Conservation (phyloP, 768 basidiomycete species). For the Russula sp. region DNA sequence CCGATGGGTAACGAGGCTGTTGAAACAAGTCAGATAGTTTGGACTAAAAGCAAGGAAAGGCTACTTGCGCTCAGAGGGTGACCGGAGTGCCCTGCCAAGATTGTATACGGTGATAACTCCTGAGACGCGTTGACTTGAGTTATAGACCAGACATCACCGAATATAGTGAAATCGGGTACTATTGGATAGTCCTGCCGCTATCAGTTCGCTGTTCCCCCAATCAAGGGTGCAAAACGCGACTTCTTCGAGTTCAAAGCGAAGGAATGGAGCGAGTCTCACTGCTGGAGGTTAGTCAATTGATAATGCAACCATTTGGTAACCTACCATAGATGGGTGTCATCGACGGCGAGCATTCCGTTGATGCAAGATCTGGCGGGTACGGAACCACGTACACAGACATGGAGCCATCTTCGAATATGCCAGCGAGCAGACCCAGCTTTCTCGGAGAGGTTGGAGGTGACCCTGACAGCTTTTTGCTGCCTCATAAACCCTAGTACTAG, state of each 20-base stretch:
- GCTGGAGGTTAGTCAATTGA: slow-evolving; percentile 7
- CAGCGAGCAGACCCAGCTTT: slow-evolving; percentile 82
- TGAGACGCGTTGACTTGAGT: slow-evolving; percentile 33
- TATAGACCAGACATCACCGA: background rate
- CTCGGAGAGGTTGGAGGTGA: slow-evolving; percentile 35
- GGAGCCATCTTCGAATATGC: slow-evolving; percentile 85
- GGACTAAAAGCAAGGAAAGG: background rate
- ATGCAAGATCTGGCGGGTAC: slow-evolving; percentile 57
- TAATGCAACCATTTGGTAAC: background rate
- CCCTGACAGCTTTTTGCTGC: slow-evolving; percentile 9
- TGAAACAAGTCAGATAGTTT: background rate
- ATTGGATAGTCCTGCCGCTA: slow-evolving; percentile 83
- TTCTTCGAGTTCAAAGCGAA: slow-evolving; percentile 74
- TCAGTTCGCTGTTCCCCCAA: slow-evolving; percentile 81
- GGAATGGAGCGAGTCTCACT: slow-evolving; percentile 64
- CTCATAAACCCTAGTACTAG: background rate
- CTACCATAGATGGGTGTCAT: slow-evolving; percentile 24
- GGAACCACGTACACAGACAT: slow-evolving; percentile 77
- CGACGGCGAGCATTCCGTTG: background rate
- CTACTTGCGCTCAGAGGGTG: slow-evolving; percentile 18
- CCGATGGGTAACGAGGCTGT: slow-evolving; percentile 60
- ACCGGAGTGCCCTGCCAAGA: slow-evolving; percentile 36
- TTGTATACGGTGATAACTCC: slow-evolving; percentile 60
- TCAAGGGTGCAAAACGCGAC: slow-evolving; percentile 77
- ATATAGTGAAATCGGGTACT: slow-evolving; percentile 44